Conservation (phyloP, 2,329 filamentous ascomycete genomes). For the Pseudogymnoascus destructans region DNA sequence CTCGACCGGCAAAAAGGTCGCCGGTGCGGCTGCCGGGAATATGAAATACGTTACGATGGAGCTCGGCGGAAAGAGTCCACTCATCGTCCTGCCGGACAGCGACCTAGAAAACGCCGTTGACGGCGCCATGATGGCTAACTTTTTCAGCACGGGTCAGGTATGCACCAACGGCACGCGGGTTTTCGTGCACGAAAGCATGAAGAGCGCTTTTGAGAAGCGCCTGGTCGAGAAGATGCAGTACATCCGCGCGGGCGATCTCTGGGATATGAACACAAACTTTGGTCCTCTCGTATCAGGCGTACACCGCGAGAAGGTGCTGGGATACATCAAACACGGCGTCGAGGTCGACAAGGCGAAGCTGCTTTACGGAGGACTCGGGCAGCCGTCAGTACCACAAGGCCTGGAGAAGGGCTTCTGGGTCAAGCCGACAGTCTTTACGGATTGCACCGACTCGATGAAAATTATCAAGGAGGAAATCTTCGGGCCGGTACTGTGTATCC, state of each 20-base stretch:
- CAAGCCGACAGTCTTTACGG: slow-evolving; percentile 68
- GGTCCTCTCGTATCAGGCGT: slow-evolving; percentile 65
- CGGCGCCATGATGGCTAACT: slow-evolving; percentile 87
- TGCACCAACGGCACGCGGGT: slow-evolving; percentile 88
- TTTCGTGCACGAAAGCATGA: slow-evolving; percentile 58
- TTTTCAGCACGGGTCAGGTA: slow-evolving; percentile 81
- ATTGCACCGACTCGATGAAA: slow-evolving; percentile 72
- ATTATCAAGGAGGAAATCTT: slow-evolving; percentile 79
- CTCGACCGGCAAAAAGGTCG: slow-evolving; percentile 69
- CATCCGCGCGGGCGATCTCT: slow-evolving; percentile 59
- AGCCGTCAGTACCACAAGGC: slow-evolving; percentile 32
- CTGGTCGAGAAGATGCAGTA: slow-evolving; percentile 57
- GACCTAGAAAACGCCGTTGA: slow-evolving; percentile 70
- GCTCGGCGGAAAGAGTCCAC: slow-evolving; percentile 73
- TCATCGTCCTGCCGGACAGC: slow-evolving; percentile 69
- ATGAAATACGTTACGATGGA: slow-evolving; percentile 95
- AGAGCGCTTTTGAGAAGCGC: slow-evolving; percentile 52
- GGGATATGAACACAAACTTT: slow-evolving; percentile 63
- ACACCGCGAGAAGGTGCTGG: slow-evolving; percentile 66
- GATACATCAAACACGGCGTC: slow-evolving; percentile 64
- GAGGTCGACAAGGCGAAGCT: slow-evolving; percentile 60
- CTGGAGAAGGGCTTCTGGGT: slow-evolving; percentile 63
- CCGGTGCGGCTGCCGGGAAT: slow-evolving; percentile 55
- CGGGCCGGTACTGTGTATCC: slow-evolving; percentile 71
- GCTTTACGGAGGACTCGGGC: slow-evolving; percentile 55